Base-by-base conservation (phyloP, 2,329 filamentous ascomycete genomes). In the Colletotrichum destructivum region DNA sequence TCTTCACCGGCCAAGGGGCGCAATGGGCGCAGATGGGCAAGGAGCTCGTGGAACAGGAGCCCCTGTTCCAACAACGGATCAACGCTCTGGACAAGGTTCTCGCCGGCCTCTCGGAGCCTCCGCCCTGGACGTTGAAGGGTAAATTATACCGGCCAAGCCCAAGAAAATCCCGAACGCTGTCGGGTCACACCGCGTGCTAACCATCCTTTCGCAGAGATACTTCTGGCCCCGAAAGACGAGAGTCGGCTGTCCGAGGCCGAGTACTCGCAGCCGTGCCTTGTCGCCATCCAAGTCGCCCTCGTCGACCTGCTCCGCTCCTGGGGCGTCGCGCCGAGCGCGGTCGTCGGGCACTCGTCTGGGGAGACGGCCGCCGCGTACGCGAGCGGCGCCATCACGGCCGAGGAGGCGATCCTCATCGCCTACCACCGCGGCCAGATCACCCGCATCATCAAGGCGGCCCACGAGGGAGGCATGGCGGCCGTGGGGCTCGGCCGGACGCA, bases 401-500 rank as follows among this genome's bases (percentile, higher is more conserved):
- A 76, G 56, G 75, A 80, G 9, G 82, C 82, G 0, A 79, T 81
- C 26, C 72, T 74, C 8, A 73, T 81, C 12, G 79, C 82, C 0
- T 84, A 81, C 70, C 79, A 79, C 64, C 78, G 83, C 4, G 83
- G 82, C 4, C 80, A 83, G 40, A 71, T 66, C 31, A 72, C 66
- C 13, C 51, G 51, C 16, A 26, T 65, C 5, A 64, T 72, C 18
- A 72, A 72, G 40, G 59, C 66, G 35, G 63, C 61, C 3, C 71
- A 66, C 16, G 62, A 79, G 4, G 88, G 88, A 0, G 79, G 83
- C 9, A 90, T 90, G 89, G 82, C 89, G 77, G 88, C 88, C 0
- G 86, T 89, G 3, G 88, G 86, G 2, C 81, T 82, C 1, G 83
- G 80, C 49, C 81, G 83, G 26, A 16, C 54, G 54, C 59, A 74